Base-by-base conservation (phyloP, 2,329 filamentous ascomycete species). In the Aspergillus sp. region DNA sequence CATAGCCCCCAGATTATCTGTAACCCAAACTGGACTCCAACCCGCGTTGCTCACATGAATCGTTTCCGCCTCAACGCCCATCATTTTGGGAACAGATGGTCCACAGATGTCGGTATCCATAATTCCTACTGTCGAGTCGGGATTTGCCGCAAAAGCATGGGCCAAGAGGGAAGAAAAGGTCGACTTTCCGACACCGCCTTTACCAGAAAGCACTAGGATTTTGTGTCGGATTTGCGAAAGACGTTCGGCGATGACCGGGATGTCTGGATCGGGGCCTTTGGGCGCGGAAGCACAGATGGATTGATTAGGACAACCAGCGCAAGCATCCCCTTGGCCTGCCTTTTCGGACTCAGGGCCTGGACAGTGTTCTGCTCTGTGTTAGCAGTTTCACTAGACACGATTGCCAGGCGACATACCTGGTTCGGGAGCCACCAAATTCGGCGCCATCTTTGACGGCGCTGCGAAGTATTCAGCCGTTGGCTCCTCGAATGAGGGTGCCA, bases 41-140 rank as follows among this genome's bases (percentile, higher is more conserved):
- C 93, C 93, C 1, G 85, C 82, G 46, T 82, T 85, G 63, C 85
- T 93, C 46, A 95, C 83, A 66, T 98, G 93, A 45, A 98, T 93
- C 1, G 87, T 95, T 72, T 98, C 91, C 22, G 82, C 75, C 69
- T 96, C 90, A 1, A 96, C 91, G 30, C 93, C 93, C 84, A 98
- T 90, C 91, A 98, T 97, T 74, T 96, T 96, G 17, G 93, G 93
- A 60, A 98, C 96, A 54, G 84, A 89, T 0, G 93, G 93, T 0
- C 93, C 93, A 71, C 90, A 96, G 53, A 98, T 95, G 68, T 98
- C 93, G 5, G 93, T 94, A 70, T 98, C 93, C 89, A 97, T 96
- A 59, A 98, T 85, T 17, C 91, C 93, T 23, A 98, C 88, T 1
- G 82, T 88, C 48, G 76, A 85, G 41, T 85, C 81, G 0, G 85